A percentile compares a stretch with the other conserved stretches of the same genome.
Conservation (phyloP, 2,329 filamentous ascomycete genomes). For the Dryadomyces quercus-mongolicae region DNA sequence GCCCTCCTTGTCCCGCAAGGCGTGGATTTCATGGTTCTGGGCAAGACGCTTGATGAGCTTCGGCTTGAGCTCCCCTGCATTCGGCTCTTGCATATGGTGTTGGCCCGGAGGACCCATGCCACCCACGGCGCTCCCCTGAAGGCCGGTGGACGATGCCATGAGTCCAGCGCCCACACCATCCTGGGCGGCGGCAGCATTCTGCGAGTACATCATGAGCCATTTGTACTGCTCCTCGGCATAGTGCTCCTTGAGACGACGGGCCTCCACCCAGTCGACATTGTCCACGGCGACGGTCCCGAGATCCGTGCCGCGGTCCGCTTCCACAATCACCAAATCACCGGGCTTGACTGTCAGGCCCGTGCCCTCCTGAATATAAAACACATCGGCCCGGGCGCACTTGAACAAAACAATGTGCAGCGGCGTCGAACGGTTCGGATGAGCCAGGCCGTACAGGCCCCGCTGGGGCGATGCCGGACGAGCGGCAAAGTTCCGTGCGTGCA, state of each 20-base stretch:
- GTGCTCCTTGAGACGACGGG: constrained; percentile 80
- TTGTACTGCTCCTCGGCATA: constrained; percentile 94
- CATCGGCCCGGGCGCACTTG: constrained; percentile 89
- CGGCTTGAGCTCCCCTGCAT: constrained; percentile 69
- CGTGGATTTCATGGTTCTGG: constrained; percentile 79
- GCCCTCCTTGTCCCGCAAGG: constrained; percentile 87
- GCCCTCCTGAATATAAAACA: constrained; percentile 94
- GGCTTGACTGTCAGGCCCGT: constrained; percentile 83
- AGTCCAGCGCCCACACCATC: constrained; percentile 50
- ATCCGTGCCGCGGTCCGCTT: constrained; percentile 92
- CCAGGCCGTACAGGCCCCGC: constrained; percentile 47
- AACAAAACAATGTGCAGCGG: constrained; percentile 84
- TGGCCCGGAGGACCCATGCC: constrained; percentile 67
- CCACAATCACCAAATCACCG: constrained; percentile 91
- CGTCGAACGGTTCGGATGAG: constrained; percentile 53
- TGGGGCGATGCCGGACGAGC: constrained; percentile 49
- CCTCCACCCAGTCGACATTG: constrained; percentile 77
- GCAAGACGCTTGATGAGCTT: constrained; percentile 95
- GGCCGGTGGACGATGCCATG: constrained; percentile 49
- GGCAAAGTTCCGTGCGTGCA: constrained; percentile 29
- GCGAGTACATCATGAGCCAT: constrained; percentile 98
- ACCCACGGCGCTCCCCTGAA: constrained; percentile 59
- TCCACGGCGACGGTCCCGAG: constrained; percentile 84
- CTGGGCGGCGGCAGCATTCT: constrained; percentile 53
- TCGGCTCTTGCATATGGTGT: constrained; percentile 61